Percentiles rank a stretch among this genome's conserved stretches.
Conservation (phyloP, 305 asterid species). For the Fraxinus angustifolia region DNA sequence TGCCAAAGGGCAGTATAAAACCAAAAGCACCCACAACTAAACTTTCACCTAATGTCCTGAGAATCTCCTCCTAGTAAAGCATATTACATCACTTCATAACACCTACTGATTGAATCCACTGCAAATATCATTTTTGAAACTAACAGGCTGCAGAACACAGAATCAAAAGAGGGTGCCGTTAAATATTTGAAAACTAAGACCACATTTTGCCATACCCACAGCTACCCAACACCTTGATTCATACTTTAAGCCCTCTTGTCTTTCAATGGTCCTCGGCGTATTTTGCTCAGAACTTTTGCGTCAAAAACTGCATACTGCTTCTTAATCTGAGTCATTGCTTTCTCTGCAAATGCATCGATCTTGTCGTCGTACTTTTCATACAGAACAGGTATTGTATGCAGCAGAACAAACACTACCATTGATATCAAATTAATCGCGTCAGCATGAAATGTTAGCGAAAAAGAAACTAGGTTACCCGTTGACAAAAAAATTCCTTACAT, state of each 20-base stretch:
- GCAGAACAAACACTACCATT: constrained; percentile 53
- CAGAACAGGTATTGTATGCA: constrained; percentile 74
- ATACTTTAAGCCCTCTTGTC: constrained; percentile 44
- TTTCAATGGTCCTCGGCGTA: constrained; percentile 56
- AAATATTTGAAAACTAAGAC: not conserved
- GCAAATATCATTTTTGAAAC: not conserved
- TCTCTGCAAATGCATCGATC: constrained; percentile 69
- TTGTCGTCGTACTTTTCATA: constrained; percentile 80
- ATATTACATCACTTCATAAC: not conserved
- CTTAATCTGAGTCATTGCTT: constrained; percentile 60
- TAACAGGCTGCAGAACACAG: not conserved
- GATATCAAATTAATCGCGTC: not conserved
- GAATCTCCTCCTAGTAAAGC: not conserved
- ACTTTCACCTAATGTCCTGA: not conserved
- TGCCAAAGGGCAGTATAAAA: not conserved
- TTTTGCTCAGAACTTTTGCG: constrained; percentile 63
- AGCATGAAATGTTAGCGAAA: not conserved
- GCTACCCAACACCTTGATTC: not conserved
- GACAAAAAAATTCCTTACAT: constrained; percentile 33
- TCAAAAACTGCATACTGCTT: constrained; percentile 71
- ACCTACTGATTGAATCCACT: constrained; percentile 1
- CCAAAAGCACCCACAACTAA: not conserved
- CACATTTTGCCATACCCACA: not conserved
- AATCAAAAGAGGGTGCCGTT: not conserved
- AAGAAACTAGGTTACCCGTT: not conserved